Conservation (phyloP, 768 basidiomycete genomes). For the Saitozyma podzolica region DNA sequence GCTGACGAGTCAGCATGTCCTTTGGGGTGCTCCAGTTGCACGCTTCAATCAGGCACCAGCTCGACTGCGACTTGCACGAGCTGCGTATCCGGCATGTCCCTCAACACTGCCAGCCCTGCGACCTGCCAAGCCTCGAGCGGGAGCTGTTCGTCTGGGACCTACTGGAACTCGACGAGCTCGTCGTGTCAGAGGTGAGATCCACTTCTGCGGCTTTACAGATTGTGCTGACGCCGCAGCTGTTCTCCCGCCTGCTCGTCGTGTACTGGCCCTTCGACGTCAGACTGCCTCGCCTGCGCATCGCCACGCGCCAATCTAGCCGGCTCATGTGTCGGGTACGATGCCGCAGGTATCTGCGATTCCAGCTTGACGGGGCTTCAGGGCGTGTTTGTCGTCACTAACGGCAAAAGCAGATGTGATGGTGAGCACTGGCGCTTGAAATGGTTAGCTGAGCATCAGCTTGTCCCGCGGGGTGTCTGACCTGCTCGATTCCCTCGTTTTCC, state of each 20-base stretch:
- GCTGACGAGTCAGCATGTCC: constrained; percentile 40
- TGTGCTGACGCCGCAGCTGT: constrained; percentile 32
- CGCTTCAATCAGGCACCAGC: constrained; percentile 20
- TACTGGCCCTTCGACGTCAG: constrained; percentile 36
- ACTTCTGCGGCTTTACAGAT: background rate
- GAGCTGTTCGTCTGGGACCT: constrained; percentile 39
- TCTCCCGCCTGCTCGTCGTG: constrained; percentile 50
- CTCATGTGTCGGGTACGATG: constrained; percentile 42
- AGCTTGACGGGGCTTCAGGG: constrained; percentile 32
- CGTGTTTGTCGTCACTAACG: constrained; percentile 40
- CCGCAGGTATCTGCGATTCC: constrained; percentile 42
- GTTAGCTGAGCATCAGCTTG: constrained; percentile 31
- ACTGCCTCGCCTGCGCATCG: constrained; percentile 45
- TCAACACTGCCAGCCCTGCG: constrained; percentile 26
- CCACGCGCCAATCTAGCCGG: constrained; percentile 45
- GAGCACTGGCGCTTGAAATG: constrained; percentile 7
- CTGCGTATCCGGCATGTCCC: constrained; percentile 16
- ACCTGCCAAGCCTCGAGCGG: constrained; percentile 17
- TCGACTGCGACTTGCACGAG: constrained; percentile 26
- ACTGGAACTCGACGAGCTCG: constrained; percentile 28
- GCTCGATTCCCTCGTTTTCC: constrained; percentile 44
- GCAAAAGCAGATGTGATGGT: constrained; percentile 44
- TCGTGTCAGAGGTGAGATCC: constrained; percentile 39
- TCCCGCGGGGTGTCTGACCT: constrained; percentile 41
- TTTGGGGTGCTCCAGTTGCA: constrained; percentile 39